Conservation (phyloP, 768 basidiomycete genomes). For the Podaxis sp. region DNA sequence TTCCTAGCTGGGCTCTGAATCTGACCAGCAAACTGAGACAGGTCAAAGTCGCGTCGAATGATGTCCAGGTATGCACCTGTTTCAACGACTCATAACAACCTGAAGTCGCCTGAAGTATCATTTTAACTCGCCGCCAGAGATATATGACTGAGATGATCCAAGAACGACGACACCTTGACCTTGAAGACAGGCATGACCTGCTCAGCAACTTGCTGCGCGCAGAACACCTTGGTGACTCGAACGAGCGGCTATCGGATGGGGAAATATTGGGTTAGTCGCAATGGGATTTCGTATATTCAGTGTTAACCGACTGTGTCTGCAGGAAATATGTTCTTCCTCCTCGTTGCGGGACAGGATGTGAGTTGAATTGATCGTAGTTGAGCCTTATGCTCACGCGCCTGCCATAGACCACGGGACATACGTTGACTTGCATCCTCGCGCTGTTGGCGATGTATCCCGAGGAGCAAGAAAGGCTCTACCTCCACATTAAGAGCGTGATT, state of each 20-base stretch:
- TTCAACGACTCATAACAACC: no score
- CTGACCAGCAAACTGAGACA: slow-evolving; percentile 32
- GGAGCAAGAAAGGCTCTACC: slow-evolving; percentile 42
- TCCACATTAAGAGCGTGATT: slow-evolving; percentile 34
- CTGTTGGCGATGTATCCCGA: slow-evolving; percentile 42
- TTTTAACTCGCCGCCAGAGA: slow-evolving; percentile 15
- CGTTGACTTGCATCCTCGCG: slow-evolving; percentile 37
- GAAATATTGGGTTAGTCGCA: slow-evolving; percentile 37
- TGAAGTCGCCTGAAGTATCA: neutral
- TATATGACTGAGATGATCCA: slow-evolving; percentile 57
- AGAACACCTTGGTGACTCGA: slow-evolving; percentile 39
- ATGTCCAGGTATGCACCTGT: slow-evolving; percentile 35
- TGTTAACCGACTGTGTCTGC: neutral
- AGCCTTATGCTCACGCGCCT: neutral
- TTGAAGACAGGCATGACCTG: slow-evolving; percentile 46
- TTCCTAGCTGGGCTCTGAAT: slow-evolving; percentile 40
- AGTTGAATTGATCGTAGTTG: slow-evolving; percentile 1
- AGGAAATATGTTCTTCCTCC: slow-evolving; percentile 50
- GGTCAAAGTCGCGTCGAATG: slow-evolving; percentile 37
- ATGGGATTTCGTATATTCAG: neutral
- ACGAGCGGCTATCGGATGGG: slow-evolving; percentile 35
- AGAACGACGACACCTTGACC: slow-evolving; percentile 34
- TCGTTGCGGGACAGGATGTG: slow-evolving; percentile 63
- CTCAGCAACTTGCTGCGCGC: slow-evolving; percentile 52
- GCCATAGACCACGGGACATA: slow-evolving; percentile 38